Percentiles rank a stretch among this genome's conserved stretches.
phyloP scores from a whole-genome alignment of 2,329 filamentous ascomycete genomes.

The Alternaria tenuissima region DNA sequence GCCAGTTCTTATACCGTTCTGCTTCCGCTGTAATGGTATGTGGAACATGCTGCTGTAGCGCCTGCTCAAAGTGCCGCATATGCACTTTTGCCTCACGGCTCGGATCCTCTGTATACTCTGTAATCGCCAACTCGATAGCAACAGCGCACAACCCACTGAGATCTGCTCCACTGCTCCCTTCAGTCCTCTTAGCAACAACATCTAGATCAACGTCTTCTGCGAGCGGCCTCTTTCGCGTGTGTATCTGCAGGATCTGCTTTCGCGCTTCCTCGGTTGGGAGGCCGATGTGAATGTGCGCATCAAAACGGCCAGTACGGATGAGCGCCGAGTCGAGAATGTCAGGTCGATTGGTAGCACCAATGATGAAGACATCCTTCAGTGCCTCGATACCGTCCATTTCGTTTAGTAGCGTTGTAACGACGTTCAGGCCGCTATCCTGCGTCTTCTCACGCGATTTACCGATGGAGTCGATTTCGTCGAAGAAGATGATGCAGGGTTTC shows the following conservation, averaged over 20 bases:
- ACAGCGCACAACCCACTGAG: constrained; percentile 66
- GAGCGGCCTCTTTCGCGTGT: constrained; percentile 68
- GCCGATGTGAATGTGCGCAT: constrained; percentile 84
- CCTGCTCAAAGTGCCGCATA: constrained; percentile 61
- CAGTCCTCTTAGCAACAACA: constrained; percentile 68
- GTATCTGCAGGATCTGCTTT: constrained; percentile 76
- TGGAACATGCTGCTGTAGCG: constrained; percentile 50
- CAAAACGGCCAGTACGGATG: constrained; percentile 84
- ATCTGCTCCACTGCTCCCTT: constrained; percentile 88
- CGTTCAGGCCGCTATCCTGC: constrained; percentile 72
- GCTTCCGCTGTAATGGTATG: constrained; percentile 54
- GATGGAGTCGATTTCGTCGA: constrained; percentile 94
- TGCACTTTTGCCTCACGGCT: constrained; percentile 40
- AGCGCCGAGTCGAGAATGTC: constrained; percentile 86
- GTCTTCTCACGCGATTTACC: constrained; percentile 64
- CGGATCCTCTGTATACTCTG: constrained; percentile 37
- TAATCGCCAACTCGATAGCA: constrained; percentile 49
- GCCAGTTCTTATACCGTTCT: constrained; percentile 55
- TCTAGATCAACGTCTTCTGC: constrained; percentile 70
- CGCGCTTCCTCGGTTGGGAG: constrained; percentile 78
- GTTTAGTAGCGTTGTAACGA: constrained; percentile 86
- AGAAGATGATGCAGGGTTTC: constrained; percentile 92
- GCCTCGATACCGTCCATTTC: constrained; percentile 96
- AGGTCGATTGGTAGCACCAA: constrained; percentile 91
- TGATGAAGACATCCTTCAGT: constrained; percentile 81